Conservation (phyloP, 192 early-diverging fungal species). For the Bifiguratus adelaidae region DNA sequence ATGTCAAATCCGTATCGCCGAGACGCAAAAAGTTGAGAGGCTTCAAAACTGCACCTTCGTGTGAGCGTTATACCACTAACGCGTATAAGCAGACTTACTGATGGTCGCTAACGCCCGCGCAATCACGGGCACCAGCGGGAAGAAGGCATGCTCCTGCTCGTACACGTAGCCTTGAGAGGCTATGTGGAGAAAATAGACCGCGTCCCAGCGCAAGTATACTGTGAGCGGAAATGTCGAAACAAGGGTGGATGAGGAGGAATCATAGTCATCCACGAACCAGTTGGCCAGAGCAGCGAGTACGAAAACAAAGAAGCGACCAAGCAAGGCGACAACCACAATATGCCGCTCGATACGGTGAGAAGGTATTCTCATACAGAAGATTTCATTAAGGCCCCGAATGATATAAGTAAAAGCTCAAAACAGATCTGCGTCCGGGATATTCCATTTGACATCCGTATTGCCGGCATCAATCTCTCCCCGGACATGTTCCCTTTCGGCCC, state of each 20-base stretch:
- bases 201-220: conserved; percentile 80
- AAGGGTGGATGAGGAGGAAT: neutral
- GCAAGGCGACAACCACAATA: too few species aligned
- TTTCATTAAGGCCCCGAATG: too few species aligned
- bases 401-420: too few species aligned
- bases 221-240: conserved; percentile 2
- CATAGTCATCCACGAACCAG: neutral
- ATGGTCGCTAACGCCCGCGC: conserved; percentile 41
- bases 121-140: conserved; percentile 64
- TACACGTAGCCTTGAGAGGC: conserved; percentile 68
- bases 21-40: neutral
- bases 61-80: too few species aligned
- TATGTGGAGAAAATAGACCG: conserved; percentile 77
- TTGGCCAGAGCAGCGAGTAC: neutral
- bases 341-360: too few species aligned
- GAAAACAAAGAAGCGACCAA: neutral
- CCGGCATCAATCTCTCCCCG: conserved; percentile 16
- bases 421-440: conserved; percentile 30
- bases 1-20: too few species aligned
- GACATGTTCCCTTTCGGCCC: conserved; percentile 47
- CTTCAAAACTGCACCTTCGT: neutral
- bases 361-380: too few species aligned
- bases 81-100: conserved; percentile 8
- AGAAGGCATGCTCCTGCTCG: conserved; percentile 88
- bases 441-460: conserved; percentile 20